Percentiles rank a stretch among this genome's conserved stretches.
Conservation (phyloP, 2,329 filamentous ascomycete genomes). For the Helotiales sp. region DNA sequence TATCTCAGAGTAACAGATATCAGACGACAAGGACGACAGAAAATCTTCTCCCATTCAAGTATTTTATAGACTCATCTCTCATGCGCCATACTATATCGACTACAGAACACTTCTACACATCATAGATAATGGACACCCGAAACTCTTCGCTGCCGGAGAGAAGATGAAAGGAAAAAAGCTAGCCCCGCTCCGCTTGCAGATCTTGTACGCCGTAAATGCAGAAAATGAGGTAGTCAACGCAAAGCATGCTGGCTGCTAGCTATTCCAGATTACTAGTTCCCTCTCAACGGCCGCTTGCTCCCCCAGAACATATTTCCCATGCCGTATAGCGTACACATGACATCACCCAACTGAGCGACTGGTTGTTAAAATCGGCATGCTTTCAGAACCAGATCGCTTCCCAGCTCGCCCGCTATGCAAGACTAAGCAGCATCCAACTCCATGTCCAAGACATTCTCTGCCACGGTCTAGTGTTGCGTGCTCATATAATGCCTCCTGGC, state of each 20-base stretch:
- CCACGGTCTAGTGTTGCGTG: background rate
- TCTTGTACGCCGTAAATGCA: background rate
- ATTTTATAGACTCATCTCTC: background rate
- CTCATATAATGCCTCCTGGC: constrained; percentile 36
- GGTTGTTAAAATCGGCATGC: constrained; percentile 7
- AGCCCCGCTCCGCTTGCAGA: background rate
- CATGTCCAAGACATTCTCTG: constrained; percentile 3
- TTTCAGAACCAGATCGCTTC: constrained; percentile 12
- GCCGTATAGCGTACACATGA: constrained; percentile 6
- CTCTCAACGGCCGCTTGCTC: background rate
- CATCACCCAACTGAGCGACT: constrained; percentile 1
- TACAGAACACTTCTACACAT: background rate
- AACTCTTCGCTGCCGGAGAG: constrained; percentile 1
- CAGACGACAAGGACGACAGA: too few relatives aligned
- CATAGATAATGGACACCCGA: background rate
- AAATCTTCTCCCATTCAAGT: background rate
- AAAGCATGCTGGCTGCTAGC: background rate
- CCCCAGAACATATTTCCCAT: constrained; percentile 4
- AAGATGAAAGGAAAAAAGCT: background rate
- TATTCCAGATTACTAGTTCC: background rate
- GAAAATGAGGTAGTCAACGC: background rate
- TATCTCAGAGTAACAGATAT: too few relatives aligned
- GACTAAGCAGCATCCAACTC: constrained; percentile 10
- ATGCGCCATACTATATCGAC: background rate
- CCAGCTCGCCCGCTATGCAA: constrained; percentile 21